Conservation (phyloP, 768 basidiomycete genomes). For the Suillus brevipes region DNA sequence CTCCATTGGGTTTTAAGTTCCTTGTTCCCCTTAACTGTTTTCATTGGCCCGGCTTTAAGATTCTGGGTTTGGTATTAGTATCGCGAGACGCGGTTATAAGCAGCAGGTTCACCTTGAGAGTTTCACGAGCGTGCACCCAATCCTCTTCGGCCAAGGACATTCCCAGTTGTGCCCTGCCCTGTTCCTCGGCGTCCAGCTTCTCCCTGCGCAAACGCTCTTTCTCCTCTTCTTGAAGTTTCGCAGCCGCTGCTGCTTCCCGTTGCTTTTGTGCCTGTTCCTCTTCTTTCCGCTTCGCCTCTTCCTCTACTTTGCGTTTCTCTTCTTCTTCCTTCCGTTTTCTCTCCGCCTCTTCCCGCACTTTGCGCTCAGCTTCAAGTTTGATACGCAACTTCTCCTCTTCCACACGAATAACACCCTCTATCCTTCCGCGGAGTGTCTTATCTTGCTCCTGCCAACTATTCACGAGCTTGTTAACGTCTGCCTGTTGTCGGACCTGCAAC, state of each 20-base stretch:
- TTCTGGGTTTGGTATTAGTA: slow-evolving; percentile 38
- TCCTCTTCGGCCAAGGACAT: slow-evolving; percentile 60
- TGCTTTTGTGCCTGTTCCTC: slow-evolving; percentile 43
- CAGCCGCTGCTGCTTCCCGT: slow-evolving; percentile 33
- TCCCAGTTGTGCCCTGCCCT: slow-evolving; percentile 45
- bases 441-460: slow-evolving; percentile 48
- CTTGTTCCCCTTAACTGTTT: slow-evolving; percentile 58
- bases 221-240: slow-evolving; percentile 34
- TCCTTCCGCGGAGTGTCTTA: slow-evolving; percentile 49
- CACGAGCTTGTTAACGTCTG: slow-evolving; percentile 46
- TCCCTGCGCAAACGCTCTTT: slow-evolving; percentile 37
- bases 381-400: slow-evolving; percentile 62
- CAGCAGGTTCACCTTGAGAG: slow-evolving; percentile 47
- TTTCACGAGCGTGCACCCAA: slow-evolving; percentile 57
- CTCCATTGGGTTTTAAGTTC: slow-evolving; percentile 62
- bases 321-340: slow-evolving; percentile 49
- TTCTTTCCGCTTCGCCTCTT: slow-evolving; percentile 41
- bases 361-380: slow-evolving; percentile 58
- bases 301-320: slow-evolving; percentile 43
- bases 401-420: slow-evolving; percentile 59
- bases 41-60: slow-evolving; percentile 67
- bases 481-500: slow-evolving; percentile 45
- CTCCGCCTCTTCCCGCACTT: slow-evolving; percentile 49
- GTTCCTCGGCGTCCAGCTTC: slow-evolving; percentile 38
- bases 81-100: slow-evolving; percentile 18